phyloP scores from a whole-genome alignment of 78 protist genomes.

The Polysphondylium violaceum region DNA sequence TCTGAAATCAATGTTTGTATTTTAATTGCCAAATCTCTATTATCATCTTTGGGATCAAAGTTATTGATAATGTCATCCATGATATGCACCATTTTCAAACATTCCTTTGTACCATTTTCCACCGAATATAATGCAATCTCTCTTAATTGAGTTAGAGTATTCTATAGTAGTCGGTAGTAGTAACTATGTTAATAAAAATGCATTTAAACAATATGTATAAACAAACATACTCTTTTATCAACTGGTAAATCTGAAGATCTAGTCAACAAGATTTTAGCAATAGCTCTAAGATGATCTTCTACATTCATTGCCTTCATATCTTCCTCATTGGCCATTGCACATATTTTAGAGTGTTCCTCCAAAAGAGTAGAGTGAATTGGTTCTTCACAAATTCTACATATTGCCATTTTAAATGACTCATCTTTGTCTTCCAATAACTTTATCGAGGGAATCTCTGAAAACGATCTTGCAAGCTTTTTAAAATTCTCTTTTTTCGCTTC shows the following conservation, averaged over 20 bases:
- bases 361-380: slow-evolving; percentile 47
- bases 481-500: background rate
- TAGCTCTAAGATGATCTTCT: slow-evolving; percentile 78
- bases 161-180: background rate
- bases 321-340: slow-evolving; percentile 77
- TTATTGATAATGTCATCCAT: slow-evolving; percentile 34
- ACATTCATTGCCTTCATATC: slow-evolving; percentile 82
- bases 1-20: slow-evolving; percentile 68
- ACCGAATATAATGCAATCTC: slow-evolving; percentile 41
- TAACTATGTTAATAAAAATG: background rate
- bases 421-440: slow-evolving; percentile 3
- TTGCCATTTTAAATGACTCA: slow-evolving; percentile 40
- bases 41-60: slow-evolving; percentile 29
- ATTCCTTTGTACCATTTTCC: slow-evolving; percentile 45
- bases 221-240: slow-evolving; percentile 37
- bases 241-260: slow-evolving; percentile 23
- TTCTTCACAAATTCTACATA: slow-evolving; percentile 85
- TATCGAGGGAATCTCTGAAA: slow-evolving; percentile 62
- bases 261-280: slow-evolving; percentile 43
- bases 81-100: slow-evolving; percentile 11
- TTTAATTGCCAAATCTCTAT: slow-evolving; percentile 40
- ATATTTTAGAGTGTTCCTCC: slow-evolving; percentile 76
- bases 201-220: background rate
- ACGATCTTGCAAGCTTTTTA: slow-evolving; percentile 60
- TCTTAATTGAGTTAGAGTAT: slow-evolving; percentile 28